Conservation (phyloP, 2,329 filamentous ascomycete species). For the Lachnellula suecica region DNA sequence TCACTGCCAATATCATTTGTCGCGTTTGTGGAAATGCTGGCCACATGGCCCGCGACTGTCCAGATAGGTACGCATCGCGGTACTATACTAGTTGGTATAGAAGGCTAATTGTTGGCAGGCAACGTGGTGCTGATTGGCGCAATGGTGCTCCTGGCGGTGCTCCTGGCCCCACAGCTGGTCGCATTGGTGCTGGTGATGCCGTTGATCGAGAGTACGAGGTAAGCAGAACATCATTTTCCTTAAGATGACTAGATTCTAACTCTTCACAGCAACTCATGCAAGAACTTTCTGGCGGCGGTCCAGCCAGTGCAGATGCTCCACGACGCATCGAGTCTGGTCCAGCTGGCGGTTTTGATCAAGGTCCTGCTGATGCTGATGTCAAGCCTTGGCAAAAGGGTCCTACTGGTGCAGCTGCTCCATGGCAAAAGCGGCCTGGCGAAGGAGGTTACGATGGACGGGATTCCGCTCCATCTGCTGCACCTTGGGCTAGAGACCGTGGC, state of each 20-base stretch:
- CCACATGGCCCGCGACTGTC: constrained; percentile 97
- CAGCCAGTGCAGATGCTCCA: constrained; percentile 58
- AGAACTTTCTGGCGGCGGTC: constrained; percentile 78
- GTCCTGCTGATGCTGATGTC: constrained; percentile 49
- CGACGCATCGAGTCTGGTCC: constrained; percentile 87
- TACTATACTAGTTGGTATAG: neutral
- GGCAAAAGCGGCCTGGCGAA: constrained; percentile 51
- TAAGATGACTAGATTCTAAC: constrained; percentile 19
- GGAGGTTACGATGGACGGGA: constrained; percentile 39
- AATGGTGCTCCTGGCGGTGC: constrained; percentile 61
- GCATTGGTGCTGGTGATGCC: constrained; percentile 73
- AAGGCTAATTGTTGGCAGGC: constrained; percentile 48
- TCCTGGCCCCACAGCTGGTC: constrained; percentile 55
- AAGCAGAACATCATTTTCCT: constrained; percentile 36
- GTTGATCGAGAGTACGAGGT: constrained; percentile 95
- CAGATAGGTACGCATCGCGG: constrained; percentile 60
- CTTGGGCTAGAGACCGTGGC: constrained; percentile 61
- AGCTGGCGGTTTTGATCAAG: constrained; percentile 53
- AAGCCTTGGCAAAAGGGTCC: constrained; percentile 90
- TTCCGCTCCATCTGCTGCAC: constrained; percentile 43
- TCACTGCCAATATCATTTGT: constrained; percentile 98
- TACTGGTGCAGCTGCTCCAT: constrained; percentile 81
- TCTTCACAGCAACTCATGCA: constrained; percentile 86
- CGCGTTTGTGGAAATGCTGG: constrained; percentile 97
- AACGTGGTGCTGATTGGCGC: constrained; percentile 81